Conservation (phyloP, 305 asterid genomes). For the Fraxinus latifolia region DNA sequence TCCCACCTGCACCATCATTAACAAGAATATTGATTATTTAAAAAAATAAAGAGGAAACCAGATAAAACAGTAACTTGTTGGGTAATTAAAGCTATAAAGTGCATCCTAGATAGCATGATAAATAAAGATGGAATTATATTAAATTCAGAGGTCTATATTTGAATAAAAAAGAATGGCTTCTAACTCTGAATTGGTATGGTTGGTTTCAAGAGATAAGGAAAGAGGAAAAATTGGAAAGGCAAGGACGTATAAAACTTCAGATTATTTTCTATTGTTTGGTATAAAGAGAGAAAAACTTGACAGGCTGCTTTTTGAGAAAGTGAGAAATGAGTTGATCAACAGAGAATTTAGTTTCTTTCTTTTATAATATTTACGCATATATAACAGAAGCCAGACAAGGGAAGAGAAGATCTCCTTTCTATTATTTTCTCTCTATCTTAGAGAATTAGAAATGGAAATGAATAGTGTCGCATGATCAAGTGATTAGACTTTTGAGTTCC, state of each 20-base stretch:
- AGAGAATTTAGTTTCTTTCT: background rate
- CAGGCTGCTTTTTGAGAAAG: background rate
- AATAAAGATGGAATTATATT: constrained; percentile 1
- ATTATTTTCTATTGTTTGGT: constrained; percentile 10
- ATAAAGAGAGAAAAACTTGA: background rate
- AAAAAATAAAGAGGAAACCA: constrained; percentile 7
- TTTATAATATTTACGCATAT: background rate
- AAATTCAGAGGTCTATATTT: constrained; percentile 20
- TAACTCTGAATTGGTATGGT: background rate
- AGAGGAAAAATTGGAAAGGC: background rate
- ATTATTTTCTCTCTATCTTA: background rate
- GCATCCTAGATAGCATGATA: background rate
- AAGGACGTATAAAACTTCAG: background rate
- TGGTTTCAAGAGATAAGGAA: background rate
- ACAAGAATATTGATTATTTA: background rate
- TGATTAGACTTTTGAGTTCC: constrained; percentile 9
- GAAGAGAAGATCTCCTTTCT: background rate
- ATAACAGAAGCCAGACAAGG: constrained; percentile 8
- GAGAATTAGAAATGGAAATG: background rate
- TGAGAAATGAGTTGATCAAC: background rate
- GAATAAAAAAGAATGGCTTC: background rate
- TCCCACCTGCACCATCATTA: constrained; percentile 43
- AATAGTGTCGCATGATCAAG: background rate
- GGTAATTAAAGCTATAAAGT: background rate
- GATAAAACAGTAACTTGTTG: background rate